phyloP scores from a whole-genome alignment of 164 flowering plant species.

The Kalanchoe fedtschenkoi region DNA sequence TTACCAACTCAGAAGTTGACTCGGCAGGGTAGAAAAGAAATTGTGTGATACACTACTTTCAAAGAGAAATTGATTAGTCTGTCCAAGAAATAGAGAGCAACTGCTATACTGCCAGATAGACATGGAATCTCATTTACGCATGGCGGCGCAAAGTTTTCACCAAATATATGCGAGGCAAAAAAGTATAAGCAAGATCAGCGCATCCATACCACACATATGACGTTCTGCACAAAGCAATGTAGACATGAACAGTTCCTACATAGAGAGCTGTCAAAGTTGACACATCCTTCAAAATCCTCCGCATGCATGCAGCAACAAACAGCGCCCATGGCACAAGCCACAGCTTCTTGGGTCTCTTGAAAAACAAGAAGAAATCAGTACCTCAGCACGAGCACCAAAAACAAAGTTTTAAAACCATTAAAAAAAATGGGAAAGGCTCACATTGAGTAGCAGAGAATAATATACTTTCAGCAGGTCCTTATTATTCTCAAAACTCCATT shows the following conservation, averaged over 20 bases:
- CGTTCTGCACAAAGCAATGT: conserved; percentile 51
- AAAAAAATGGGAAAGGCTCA: no score
- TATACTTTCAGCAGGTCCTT: no score
- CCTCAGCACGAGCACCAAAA: no score
- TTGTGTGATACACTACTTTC: no score
- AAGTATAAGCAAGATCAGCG: neutral
- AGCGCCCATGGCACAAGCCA: conserved; percentile 51
- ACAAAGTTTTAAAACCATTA: no score
- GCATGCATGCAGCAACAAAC: conserved; percentile 67
- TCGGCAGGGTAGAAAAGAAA: no score
- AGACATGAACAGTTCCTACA: conserved; percentile 67
- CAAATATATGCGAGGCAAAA: neutral
- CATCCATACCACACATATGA: conserved; percentile 49
- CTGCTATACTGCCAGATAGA: neutral
- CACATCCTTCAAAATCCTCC: conserved; percentile 59
- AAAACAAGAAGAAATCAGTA: no score
- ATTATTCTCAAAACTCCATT: no score
- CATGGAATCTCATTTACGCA: neutral
- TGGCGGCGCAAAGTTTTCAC: neutral
- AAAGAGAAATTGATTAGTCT: no score
- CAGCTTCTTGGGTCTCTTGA: conserved; percentile 6
- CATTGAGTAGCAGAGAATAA: no score
- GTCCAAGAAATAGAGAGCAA: neutral
- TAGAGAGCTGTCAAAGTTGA: conserved; percentile 40
- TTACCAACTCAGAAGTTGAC: no score